Conservation (phyloP, 805 yeast genomes). For the Priceomyces medius region DNA sequence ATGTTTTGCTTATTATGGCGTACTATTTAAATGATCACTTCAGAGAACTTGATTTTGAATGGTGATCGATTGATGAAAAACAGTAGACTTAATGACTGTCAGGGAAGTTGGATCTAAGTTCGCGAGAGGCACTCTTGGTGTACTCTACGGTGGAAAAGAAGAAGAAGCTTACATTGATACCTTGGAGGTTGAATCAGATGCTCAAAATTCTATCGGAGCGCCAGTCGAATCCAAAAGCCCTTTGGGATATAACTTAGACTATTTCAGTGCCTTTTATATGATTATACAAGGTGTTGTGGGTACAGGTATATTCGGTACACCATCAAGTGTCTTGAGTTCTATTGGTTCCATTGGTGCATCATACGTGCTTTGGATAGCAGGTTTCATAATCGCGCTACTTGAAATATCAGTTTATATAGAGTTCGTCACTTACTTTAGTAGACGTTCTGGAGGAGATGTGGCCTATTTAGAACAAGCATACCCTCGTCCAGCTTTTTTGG, state of each 20-base stretch:
- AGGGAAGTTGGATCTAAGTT: background rate
- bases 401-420: slow-evolving; percentile 40
- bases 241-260: slow-evolving; percentile 44
- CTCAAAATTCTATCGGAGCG: slow-evolving; percentile 31
- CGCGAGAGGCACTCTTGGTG: background rate
- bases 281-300: slow-evolving; percentile 71
- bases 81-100: background rate
- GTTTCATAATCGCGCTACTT: slow-evolving; percentile 38
- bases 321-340: slow-evolving; percentile 38
- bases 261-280: slow-evolving; percentile 56
- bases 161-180: background rate
- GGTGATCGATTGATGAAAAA: background rate
- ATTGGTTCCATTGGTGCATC: slow-evolving; percentile 45
- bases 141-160: background rate
- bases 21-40: too few relatives aligned
- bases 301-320: slow-evolving; percentile 74
- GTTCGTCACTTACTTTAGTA: slow-evolving; percentile 36
- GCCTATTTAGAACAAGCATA: slow-evolving; percentile 40
- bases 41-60: background rate
- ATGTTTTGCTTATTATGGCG: background rate
- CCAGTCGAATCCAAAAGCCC: slow-evolving; percentile 42
- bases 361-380: slow-evolving; percentile 43
- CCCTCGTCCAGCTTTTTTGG: slow-evolving; percentile 31
- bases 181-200: slow-evolving; percentile 5
- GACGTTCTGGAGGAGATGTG: slow-evolving; percentile 39